Base-by-base conservation (phyloP, 768 basidiomycete species). In the Phanerodontia chrysosporium region DNA sequence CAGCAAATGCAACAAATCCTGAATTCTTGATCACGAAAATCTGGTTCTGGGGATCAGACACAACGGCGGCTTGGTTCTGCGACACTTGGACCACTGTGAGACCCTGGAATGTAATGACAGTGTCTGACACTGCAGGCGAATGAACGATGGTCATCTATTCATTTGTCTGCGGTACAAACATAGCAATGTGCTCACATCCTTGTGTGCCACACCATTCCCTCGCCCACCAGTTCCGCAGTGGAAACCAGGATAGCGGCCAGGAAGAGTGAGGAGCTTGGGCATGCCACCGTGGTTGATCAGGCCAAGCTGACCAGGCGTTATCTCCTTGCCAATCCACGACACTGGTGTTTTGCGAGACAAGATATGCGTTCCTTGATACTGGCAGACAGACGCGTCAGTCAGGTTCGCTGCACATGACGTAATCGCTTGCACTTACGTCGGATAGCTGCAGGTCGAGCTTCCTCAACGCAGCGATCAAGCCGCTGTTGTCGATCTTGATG, bases 11-110 rank as follows among this genome's bases (percentile, higher is more conserved):
- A 16, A 89, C 89, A 62, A 92, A 90, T 10, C 89, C 89, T 32
- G 83, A 76, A 66, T 90, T 88, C 70, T 86, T 89, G 65, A 92
- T 76, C 18, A 93, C 87, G 67, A 93, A 92, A 25, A 92, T 82
- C 35, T 83, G 85, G 61, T 92, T 92, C 74, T 78, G 78, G 48
- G 88, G 89, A 66, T 91, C 89, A 0, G 87, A 90, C 45, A 90
- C 77, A 29, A 90, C 86, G 0, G 90, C 89, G 2, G 87, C 77
- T 73, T 86, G 85, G 66, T 93, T 93, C 75, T 92, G 91, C 0
- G 89, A 89, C 22, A 92, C 92, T 67, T 93, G 91, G 0, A 93
- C 90, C n/a, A 89, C 79, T 0, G 87, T 90, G 60, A 93, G 74
- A 51, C 91, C 91, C 51, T 84, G 79, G 69, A 92, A 92, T 62